These are phyloP conservation scores for Streptanthus diversifolius DNA, from an alignment of 345 rosid species.

Conservation along the genomic window DNA sequence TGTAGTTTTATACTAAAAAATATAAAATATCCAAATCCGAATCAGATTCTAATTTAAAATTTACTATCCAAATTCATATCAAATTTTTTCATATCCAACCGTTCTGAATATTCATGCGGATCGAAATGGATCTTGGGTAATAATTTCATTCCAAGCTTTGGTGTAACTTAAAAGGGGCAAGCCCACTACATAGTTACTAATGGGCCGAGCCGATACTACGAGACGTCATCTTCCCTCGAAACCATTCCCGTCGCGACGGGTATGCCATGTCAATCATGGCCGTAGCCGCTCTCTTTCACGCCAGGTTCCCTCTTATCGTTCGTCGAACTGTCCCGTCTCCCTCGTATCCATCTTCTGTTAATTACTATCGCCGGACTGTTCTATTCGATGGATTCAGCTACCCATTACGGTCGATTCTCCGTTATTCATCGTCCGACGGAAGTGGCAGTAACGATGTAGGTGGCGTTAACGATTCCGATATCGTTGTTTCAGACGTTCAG, in stretches of 20 bases:
- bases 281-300: constrained; percentile 29
- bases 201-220: constrained; percentile 8
- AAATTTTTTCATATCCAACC: no score
- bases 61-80: no score
- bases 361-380: not conserved
- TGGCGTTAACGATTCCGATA: not conserved
- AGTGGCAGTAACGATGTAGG: not conserved
- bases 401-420: not conserved
- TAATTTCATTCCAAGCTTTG: not conserved
- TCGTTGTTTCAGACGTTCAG: not conserved
- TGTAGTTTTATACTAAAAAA: no score
- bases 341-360: constrained; percentile 8
- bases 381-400: not conserved
- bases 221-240: constrained; percentile 10
- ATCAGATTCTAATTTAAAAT: no score
- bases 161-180: constrained; percentile 2
- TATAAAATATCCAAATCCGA: no score
- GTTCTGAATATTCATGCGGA: no score
- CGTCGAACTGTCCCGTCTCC: constrained; percentile 5
- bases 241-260: constrained; percentile 4
- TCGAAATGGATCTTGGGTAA: no score
- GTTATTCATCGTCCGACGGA: constrained; percentile 22
- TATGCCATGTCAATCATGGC: constrained; percentile 33
- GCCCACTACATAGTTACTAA: not conserved
- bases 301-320: constrained; percentile 27